Evolutionary conservation across 2,329 filamentous ascomycete species (phyloP).

Genomic region (Penicillium concentricum): DNA sequence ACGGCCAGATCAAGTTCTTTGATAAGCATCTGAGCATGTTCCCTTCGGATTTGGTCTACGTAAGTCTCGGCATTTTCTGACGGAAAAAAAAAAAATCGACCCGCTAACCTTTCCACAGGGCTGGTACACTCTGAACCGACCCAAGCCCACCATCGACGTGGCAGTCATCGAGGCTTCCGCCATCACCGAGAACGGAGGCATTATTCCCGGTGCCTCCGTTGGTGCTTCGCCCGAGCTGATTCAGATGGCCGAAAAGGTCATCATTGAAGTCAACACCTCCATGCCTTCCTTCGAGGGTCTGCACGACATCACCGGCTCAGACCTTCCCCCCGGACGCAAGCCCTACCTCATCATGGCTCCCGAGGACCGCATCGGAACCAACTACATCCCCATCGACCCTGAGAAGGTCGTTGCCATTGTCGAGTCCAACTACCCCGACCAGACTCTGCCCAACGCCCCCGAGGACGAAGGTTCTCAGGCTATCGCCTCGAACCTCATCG

Average conservation of each 20-base stretch:
- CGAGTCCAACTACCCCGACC: conserved; percentile 80
- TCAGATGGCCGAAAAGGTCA: conserved; percentile 89
- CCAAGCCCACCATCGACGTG: conserved; percentile 73
- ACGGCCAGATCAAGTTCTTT: conserved; percentile 85
- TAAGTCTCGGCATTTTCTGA: conserved; percentile 34
- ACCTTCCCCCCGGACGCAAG: conserved; percentile 75
- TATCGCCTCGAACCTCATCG: conserved; percentile 78
- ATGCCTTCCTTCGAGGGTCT: conserved; percentile 82
- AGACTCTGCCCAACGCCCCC: conserved; percentile 70
- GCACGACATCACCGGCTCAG: conserved; percentile 89
- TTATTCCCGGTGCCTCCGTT: conserved; percentile 82
- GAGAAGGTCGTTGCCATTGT: conserved; percentile 82
- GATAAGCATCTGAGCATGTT: conserved; percentile 96
- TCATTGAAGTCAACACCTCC: conserved; percentile 88
- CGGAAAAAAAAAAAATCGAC: background rate
- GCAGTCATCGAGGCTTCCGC: conserved; percentile 82
- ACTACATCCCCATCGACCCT: conserved; percentile 78
- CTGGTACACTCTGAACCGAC: conserved; percentile 79
- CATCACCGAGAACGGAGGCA: conserved; percentile 84
- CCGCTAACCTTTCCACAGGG: conserved; percentile 49
- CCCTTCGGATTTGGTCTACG: conserved; percentile 79
- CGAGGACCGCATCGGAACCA: conserved; percentile 81
- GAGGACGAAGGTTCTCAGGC: conserved; percentile 70
- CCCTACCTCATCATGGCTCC: conserved; percentile 82
- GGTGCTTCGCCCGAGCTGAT: conserved; percentile 82